Conservation (phyloP, 345 rosid species). For the Hibiscus syriacus region DNA sequence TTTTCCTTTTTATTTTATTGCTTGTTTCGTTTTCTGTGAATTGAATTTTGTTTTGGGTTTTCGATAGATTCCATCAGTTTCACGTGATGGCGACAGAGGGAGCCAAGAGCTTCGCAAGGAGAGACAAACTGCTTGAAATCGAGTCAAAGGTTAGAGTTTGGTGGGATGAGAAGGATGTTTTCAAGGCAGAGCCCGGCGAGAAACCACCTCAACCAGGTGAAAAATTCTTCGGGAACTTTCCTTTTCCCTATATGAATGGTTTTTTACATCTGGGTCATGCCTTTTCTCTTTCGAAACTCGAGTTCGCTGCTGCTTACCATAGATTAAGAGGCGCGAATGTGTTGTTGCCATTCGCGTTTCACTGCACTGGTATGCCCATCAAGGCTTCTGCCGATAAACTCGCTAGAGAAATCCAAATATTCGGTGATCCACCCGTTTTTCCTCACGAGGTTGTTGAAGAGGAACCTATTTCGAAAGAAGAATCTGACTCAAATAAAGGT, state of each 20-base stretch:
- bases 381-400: constrained; percentile 97
- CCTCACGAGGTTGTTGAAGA: constrained; percentile 30
- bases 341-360: constrained; percentile 80
- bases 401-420: constrained; percentile 54
- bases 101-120: constrained; percentile 62
- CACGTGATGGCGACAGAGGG: constrained; percentile 56
- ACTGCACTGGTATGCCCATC: constrained; percentile 96
- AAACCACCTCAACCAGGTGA: constrained; percentile 10
- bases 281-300: constrained; percentile 20
- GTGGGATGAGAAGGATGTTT: constrained; percentile 77
- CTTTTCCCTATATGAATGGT: constrained; percentile 17
- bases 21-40: not conserved
- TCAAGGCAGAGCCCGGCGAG: constrained; percentile 28
- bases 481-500: constrained; percentile 28
- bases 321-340: constrained; percentile 84
- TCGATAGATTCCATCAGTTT: not conserved
- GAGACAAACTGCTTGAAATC: constrained; percentile 70
- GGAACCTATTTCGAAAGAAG: constrained; percentile 14
- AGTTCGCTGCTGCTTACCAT: constrained; percentile 87
- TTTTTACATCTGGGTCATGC: constrained; percentile 18
- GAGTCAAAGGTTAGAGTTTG: constrained; percentile 34
- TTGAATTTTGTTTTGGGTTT: not conserved
- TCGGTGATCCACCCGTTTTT: constrained; percentile 74
- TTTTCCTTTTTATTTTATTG: not conserved
- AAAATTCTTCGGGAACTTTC: constrained; percentile 16